phyloP scores from a whole-genome alignment of 805 yeast species.

The Jamesozyma spencerorum region DNA sequence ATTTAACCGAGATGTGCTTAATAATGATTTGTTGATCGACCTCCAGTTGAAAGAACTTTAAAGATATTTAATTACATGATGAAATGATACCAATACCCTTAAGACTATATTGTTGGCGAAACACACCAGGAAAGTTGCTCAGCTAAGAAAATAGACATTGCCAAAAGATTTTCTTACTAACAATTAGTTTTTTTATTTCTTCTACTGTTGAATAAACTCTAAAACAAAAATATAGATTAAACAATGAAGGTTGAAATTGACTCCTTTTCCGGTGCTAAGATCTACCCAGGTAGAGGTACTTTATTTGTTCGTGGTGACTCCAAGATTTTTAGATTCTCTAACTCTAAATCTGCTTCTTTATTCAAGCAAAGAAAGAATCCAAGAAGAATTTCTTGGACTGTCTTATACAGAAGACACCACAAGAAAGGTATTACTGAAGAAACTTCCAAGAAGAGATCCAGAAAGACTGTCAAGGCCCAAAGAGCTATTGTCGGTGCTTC shows the following conservation, averaged over 20 bases:
- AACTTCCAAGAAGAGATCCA: conserved; percentile 90
- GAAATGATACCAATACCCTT: no score
- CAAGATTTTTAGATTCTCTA: conserved; percentile 98
- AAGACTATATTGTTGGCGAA: no score
- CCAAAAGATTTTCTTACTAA: no score
- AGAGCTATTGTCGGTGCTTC: conserved; percentile 99
- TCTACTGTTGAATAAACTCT: no score
- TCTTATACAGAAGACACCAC: conserved; percentile 99
- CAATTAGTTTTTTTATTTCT: no score
- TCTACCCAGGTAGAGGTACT: conserved; percentile 99
- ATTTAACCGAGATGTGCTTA: no score
- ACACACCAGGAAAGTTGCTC: no score
- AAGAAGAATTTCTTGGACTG: conserved; percentile 99
- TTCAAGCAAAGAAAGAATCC: conserved; percentile 99
- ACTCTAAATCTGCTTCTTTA: conserved; percentile 93
- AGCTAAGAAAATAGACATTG: no score
- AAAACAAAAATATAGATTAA: conserved; percentile 2
- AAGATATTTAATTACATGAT: no score
- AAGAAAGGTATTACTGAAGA: conserved; percentile 99
- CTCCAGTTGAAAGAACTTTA: no score
- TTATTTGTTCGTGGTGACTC: conserved; percentile 99
- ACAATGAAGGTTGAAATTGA: conserved; percentile 98
- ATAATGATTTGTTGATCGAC: no score
- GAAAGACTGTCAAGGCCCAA: conserved; percentile 96
- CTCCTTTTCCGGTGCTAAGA: conserved; percentile 98